These are phyloP conservation scores for Discostella stelligera DNA, from an alignment of 352 stramenopile genomes.

Conservation along the genomic window DNA sequence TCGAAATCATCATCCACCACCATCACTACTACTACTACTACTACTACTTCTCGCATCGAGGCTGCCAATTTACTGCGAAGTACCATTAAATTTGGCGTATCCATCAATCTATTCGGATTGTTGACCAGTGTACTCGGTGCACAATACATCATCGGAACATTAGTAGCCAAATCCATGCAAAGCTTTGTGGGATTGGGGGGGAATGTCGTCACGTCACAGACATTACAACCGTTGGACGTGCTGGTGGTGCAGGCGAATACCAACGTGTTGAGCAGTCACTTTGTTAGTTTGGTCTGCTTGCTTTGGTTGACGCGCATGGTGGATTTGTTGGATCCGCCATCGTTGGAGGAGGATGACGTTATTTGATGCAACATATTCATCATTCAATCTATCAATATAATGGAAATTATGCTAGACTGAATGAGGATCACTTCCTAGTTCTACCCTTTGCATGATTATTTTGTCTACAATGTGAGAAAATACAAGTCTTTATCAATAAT, in stretches of 20 bases:
- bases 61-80: constrained; percentile 67
- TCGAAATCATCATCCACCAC: not conserved
- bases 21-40: too few species aligned
- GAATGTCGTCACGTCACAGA: constrained; percentile 33
- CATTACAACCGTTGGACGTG: constrained; percentile 80
- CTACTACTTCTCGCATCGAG: constrained; percentile 39
- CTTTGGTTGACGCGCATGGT: constrained; percentile 66
- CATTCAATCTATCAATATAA: not conserved
- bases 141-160: constrained; percentile 75
- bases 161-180: constrained; percentile 71
- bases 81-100: constrained; percentile 58
- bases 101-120: constrained; percentile 77
- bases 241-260: constrained; percentile 83
- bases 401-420: not conserved
- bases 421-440: too few species aligned
- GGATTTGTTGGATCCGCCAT: constrained; percentile 68
- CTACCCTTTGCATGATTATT: too few species aligned
- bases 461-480: too few species aligned
- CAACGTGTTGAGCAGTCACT: constrained; percentile 79
- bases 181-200: constrained; percentile 33
- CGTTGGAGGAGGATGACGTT: constrained; percentile 48
- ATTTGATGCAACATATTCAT: not conserved
- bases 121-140: constrained; percentile 67
- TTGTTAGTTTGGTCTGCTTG: constrained; percentile 67
- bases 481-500: too few species aligned